Conservation (phyloP, 805 yeast species). For the Metschnikowia kofuensis region DNA sequence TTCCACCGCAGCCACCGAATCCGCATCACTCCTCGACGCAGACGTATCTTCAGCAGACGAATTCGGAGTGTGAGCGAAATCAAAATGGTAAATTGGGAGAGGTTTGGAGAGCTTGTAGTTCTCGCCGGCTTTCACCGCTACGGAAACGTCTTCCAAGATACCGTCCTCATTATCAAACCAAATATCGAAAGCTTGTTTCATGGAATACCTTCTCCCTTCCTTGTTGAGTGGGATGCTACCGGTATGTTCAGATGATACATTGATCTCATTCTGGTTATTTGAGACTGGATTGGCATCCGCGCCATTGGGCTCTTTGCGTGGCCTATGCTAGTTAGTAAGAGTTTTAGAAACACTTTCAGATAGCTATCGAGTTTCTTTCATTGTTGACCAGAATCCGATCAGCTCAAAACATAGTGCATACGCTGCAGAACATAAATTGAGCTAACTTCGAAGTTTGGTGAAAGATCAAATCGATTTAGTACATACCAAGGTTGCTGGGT, state of each 20-base stretch:
- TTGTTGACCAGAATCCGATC: background rate
- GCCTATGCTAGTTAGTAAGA: slow-evolving; percentile 14
- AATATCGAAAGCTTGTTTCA: slow-evolving; percentile 52
- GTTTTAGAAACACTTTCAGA: background rate
- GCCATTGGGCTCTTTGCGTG: slow-evolving; percentile 15
- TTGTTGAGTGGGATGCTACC: slow-evolving; percentile 34
- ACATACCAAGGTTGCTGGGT: slow-evolving; percentile 17
- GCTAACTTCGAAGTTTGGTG: background rate
- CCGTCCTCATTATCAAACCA: slow-evolving; percentile 40
- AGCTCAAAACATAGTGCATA: too few relatives aligned
- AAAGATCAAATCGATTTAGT: background rate
- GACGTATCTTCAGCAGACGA: slow-evolving; percentile 1
- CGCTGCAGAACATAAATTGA: too few relatives aligned
- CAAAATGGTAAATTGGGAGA: slow-evolving; percentile 36
- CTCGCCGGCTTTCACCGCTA: slow-evolving; percentile 20
- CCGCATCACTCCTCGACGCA: background rate
- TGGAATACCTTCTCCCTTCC: slow-evolving; percentile 43
- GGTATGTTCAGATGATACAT: slow-evolving; percentile 4
- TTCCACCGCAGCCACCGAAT: slow-evolving; percentile 1
- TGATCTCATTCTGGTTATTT: background rate
- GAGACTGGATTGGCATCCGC: slow-evolving; percentile 1
- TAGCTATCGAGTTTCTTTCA: too few relatives aligned
- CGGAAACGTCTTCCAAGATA: slow-evolving; percentile 17
- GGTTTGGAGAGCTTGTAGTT: slow-evolving; percentile 31
- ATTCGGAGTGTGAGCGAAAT: slow-evolving; percentile 20